Conservation (phyloP, 345 rosid genomes). For the Syzygium jambos region DNA sequence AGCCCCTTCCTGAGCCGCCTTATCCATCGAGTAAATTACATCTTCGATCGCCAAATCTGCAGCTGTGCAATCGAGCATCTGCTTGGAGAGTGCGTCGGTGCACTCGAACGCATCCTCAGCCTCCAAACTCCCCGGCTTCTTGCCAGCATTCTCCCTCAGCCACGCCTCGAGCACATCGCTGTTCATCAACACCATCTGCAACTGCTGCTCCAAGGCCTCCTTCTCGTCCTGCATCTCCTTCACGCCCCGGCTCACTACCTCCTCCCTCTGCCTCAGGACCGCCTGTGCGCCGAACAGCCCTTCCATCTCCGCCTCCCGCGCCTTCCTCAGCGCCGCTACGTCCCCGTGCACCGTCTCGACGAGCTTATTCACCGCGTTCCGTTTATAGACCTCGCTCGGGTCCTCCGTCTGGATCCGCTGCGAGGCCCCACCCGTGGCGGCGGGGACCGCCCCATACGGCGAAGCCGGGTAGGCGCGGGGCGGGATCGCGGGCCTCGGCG, state of each 20-base stretch:
- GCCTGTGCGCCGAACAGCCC: conserved; percentile 63
- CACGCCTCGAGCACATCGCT: conserved; percentile 53
- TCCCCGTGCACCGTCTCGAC: conserved; percentile 64
- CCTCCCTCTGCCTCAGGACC: conserved; percentile 51
- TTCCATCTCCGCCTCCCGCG: conserved; percentile 75
- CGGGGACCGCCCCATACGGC: conserved; percentile 25
- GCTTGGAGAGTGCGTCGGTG: conserved; percentile 47
- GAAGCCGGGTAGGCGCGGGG: conserved; percentile 51
- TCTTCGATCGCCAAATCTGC: conserved; percentile 88
- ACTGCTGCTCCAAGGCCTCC: conserved; percentile 70
- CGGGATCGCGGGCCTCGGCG: conserved; percentile 7
- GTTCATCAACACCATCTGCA: conserved; percentile 79
- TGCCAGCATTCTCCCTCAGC: conserved; percentile 62
- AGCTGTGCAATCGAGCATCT: conserved; percentile 71
- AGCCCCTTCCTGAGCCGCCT: conserved; percentile 57
- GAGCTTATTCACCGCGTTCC: conserved; percentile 62
- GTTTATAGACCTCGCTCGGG: conserved; percentile 58
- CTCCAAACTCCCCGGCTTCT: conserved; percentile 23
- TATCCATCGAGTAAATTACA: conserved; percentile 63
- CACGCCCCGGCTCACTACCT: conserved; percentile 46
- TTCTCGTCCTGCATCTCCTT: conserved; percentile 67
- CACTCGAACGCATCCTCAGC: conserved; percentile 57
- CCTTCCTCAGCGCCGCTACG: conserved; percentile 40
- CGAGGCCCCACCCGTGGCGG: neutral
- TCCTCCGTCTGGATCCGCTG: conserved; percentile 47